These are phyloP conservation scores for Pseudopyrenochaeta lycopersici DNA, from an alignment of 2,329 filamentous ascomycete species.

Conservation along the genomic window DNA sequence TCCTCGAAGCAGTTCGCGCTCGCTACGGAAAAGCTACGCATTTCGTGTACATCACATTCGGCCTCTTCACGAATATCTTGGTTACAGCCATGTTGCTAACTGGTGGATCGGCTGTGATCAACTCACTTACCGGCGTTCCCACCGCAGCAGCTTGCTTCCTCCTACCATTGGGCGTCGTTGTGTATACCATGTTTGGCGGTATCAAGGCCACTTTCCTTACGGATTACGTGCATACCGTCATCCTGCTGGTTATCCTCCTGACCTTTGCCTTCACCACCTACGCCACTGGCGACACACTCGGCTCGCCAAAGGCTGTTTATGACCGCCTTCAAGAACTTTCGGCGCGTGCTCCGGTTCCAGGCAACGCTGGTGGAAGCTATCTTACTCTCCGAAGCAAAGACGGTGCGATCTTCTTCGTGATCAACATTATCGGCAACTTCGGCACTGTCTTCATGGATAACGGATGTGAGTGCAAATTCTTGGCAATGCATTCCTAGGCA, in stretches of 20 bases:
- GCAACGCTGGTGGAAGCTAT: conserved; percentile 81
- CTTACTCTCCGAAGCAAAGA: conserved; percentile 86
- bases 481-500: neutral
- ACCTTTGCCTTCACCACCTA: conserved; percentile 85
- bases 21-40: conserved; percentile 79
- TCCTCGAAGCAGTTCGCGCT: conserved; percentile 84
- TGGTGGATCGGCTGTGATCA: conserved; percentile 76
- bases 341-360: conserved; percentile 73
- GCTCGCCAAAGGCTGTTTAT: conserved; percentile 79
- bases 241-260: conserved; percentile 83
- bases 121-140: conserved; percentile 66
- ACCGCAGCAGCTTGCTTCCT: conserved; percentile 85
- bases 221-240: conserved; percentile 86
- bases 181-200: conserved; percentile 78
- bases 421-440: conserved; percentile 87
- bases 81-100: conserved; percentile 92
- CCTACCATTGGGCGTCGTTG: conserved; percentile 79
- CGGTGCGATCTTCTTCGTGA: conserved; percentile 88
- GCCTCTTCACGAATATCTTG: conserved; percentile 80
- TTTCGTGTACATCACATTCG: conserved; percentile 81
- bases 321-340: conserved; percentile 78
- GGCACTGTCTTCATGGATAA: conserved; percentile 86
- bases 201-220: conserved; percentile 78
- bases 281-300: conserved; percentile 74
- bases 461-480: conserved; percentile 60